Conservation (phyloP, 129 eudicot genomes). For the Escallonia rubra region DNA sequence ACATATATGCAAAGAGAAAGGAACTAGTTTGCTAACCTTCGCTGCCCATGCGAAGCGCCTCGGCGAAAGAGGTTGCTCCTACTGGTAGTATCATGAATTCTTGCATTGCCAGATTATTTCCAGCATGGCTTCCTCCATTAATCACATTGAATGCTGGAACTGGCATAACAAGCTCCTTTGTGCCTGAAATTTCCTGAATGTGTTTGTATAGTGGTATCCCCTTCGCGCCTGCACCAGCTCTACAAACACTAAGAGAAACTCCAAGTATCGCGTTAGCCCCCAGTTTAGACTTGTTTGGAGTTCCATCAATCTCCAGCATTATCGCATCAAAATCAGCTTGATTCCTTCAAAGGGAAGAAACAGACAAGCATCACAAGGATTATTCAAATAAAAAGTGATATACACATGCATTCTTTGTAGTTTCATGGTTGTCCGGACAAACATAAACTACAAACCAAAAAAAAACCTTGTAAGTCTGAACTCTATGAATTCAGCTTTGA, state of each 20-base stretch:
- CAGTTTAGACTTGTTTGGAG: slow-evolving; percentile 85
- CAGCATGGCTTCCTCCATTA: slow-evolving; percentile 97
- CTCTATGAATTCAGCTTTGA: too few species aligned
- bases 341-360: slow-evolving; percentile 32
- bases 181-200: slow-evolving; percentile 84
- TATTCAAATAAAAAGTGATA: too few species aligned
- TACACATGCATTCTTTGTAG: too few species aligned
- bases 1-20: slow-evolving; percentile 3
- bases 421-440: too few species aligned
- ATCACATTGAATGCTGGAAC: slow-evolving; percentile 96
- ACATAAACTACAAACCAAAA: too few species aligned
- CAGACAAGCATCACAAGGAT: too few species aligned
- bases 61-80: slow-evolving; percentile 79
- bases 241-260: slow-evolving; percentile 84
- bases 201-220: slow-evolving; percentile 82
- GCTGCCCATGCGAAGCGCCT: slow-evolving; percentile 90
- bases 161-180: slow-evolving; percentile 96
- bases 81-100: slow-evolving; percentile 95
- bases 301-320: slow-evolving; percentile 96
- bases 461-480: too few species aligned
- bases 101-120: slow-evolving; percentile 94
- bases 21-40: slow-evolving; percentile 57
- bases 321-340: slow-evolving; percentile 80
- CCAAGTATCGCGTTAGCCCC: slow-evolving; percentile 98
- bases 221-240: slow-evolving; percentile 98